Evolutionary conservation across 495 filamentous ascomycete species (phyloP), one percentile per base, ranked within the genome.

Genomic region (Trypethelium eluteriae): DNA sequence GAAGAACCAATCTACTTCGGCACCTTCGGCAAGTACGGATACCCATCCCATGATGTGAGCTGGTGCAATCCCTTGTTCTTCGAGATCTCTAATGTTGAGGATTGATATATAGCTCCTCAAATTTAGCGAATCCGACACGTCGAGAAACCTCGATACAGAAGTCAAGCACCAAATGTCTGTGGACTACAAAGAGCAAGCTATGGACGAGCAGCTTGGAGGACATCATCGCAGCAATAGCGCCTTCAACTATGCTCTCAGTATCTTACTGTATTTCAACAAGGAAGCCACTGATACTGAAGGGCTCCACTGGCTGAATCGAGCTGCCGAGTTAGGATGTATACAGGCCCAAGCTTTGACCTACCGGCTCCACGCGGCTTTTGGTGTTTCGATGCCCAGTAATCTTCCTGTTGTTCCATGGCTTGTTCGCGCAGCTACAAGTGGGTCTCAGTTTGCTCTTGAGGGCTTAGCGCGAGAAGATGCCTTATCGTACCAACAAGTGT

Each of bases 261-360:
- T 53, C 49, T 53, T 53, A 53, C 10, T 53, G 25, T 12, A 11
- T 53, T 53, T 53, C 49, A 12, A 53, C 49, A 53, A 18, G n/a
- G n/a, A 12, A 5, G 49, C 10, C 5, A 53, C 49, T 14, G 10
- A 12, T 53, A 18, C 16, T 18, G 49, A 53, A 53, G 49, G 10
- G 25, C 49, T 53, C 5, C 49, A 18, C 7, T 53, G 49, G 49
- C 49, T 53, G 14, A 53, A 53, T 53, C 49, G 49, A 53, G 49
- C 49, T 12, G 49, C 49, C 5, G 49, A 53, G 2, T 18, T 53
- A 14, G 49, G 49, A 53, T 53, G 49, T 18, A 18, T 53, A 5
- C 49, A 53, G 16, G 49, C 49, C 5, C 49, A 18, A 53, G 49
- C 49, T 16, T 53, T 53, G 16, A 53, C 49, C 5, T 53, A 53